These are phyloP conservation scores for Syncephalastrum monosporum DNA, from an alignment of 371 early-diverging fungal genomes.

Conservation along the genomic window DNA sequence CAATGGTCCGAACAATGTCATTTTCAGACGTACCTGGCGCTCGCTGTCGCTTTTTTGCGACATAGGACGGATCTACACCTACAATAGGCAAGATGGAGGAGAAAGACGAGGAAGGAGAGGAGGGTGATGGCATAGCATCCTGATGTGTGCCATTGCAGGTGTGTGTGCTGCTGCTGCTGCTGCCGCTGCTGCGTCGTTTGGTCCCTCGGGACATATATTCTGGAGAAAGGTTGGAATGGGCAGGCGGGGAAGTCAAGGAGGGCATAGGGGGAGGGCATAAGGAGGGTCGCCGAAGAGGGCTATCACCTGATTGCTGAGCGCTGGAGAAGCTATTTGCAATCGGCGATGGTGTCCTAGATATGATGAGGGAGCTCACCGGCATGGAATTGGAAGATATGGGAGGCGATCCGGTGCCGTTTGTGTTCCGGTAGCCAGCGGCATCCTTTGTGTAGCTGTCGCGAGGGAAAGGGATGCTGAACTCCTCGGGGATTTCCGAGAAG, in stretches of 20 bases:
- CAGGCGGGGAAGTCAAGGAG: slow-evolving; percentile 4
- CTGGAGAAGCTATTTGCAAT: neutral
- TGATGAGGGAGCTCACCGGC: neutral
- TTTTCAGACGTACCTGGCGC: slow-evolving; percentile 29
- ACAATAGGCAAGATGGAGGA: slow-evolving; percentile 4
- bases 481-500: slow-evolving; percentile 27
- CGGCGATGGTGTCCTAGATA: neutral
- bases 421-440: too few species aligned
- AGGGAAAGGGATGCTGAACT: slow-evolving; percentile 5
- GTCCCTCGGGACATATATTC: neutral
- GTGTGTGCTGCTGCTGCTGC: too few species aligned
- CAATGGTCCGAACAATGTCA: slow-evolving; percentile 33
- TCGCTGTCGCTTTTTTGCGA: slow-evolving; percentile 29
- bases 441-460: neutral
- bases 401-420: neutral
- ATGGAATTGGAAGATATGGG: neutral
- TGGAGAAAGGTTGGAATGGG: neutral
- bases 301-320: neutral
- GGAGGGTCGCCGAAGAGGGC: too few species aligned
- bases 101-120: neutral
- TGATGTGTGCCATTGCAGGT: too few species aligned
- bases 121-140: neutral
- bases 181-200: too few species aligned
- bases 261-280: neutral
- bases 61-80: slow-evolving; percentile 38